Conservation (phyloP, 495 filamentous ascomycete species). For the Penicillium turbatum region DNA sequence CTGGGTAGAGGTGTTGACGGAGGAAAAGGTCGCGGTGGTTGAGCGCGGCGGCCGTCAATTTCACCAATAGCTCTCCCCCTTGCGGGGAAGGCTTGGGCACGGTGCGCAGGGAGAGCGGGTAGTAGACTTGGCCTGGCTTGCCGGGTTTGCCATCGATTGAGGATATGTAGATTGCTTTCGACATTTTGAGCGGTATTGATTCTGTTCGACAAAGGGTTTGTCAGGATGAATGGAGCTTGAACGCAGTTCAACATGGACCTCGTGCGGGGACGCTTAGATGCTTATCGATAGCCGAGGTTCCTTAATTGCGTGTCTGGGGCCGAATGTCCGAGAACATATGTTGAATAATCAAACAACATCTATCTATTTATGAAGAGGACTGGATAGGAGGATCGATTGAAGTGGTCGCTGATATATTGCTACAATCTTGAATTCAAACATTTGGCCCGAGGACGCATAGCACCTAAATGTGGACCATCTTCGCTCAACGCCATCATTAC, state of each 20-base stretch:
- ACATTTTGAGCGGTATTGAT: constrained; percentile 38
- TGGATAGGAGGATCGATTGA: too few species aligned
- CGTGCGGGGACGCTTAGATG: constrained; percentile 18
- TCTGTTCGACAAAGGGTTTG: neutral
- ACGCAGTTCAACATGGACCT: neutral
- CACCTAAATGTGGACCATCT: too few species aligned
- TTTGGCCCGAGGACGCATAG: too few species aligned
- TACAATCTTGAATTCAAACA: too few species aligned
- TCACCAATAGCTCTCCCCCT: constrained; percentile 61
- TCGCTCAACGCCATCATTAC: too few species aligned
- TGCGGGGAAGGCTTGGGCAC: constrained; percentile 58
- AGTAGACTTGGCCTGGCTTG: constrained; percentile 82
- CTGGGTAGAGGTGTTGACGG: constrained; percentile 85
- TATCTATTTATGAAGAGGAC: too few species aligned
- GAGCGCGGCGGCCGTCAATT: constrained; percentile 69
- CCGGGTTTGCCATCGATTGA: constrained; percentile 58
- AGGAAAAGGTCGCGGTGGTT: constrained; percentile 94
- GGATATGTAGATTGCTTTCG: constrained; percentile 47
- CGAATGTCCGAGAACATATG: neutral
- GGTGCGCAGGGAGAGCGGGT: constrained; percentile 57
- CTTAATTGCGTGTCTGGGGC: neutral
- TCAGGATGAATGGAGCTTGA: neutral
- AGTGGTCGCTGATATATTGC: too few species aligned
- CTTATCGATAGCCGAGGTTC: constrained; percentile 29
- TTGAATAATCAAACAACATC: neutral